phyloP scores from a whole-genome alignment of 371 early-diverging fungal species.

The Mucor saturninus region DNA sequence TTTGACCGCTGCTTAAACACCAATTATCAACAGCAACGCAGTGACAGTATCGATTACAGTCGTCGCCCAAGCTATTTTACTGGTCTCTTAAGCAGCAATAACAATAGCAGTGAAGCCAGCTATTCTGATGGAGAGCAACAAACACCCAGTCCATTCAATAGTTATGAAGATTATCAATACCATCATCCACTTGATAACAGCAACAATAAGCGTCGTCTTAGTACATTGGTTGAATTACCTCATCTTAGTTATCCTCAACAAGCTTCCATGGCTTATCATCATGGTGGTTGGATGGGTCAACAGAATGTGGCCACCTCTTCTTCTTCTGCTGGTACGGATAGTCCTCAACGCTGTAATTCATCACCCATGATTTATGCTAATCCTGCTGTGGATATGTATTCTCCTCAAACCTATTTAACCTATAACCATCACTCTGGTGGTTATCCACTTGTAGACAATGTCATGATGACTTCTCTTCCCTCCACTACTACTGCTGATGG shows the following conservation, averaged over 20 bases:
- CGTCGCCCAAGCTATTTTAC: conserved; percentile 35
- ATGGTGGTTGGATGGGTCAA: conserved; percentile 18
- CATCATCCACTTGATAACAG: conserved; percentile 26
- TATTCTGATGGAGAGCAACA: conserved; percentile 31
- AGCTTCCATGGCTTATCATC: neutral
- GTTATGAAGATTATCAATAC: conserved; percentile 33
- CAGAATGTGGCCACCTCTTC: conserved; percentile 1
- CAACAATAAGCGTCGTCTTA: conserved; percentile 23
- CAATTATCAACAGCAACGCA: conserved; percentile 27
- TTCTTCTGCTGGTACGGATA: neutral
- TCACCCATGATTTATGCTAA: conserved; percentile 33
- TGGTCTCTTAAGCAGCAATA: conserved; percentile 23
- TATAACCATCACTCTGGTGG: neutral
- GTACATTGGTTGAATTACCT: conserved; percentile 23
- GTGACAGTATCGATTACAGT: conserved; percentile 37
- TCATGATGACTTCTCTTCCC: neutral
- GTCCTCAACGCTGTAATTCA: conserved; percentile 5
- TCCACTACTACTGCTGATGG: neutral
- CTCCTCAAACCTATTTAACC: conserved; percentile 22
- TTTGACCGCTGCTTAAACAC: conserved; percentile 23
- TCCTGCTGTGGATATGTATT: conserved; percentile 31
- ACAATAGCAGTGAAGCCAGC: conserved; percentile 27
- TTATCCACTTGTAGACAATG: conserved; percentile 8
- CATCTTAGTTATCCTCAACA: conserved; percentile 7
- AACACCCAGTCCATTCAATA: conserved; percentile 30